Conservation (phyloP, 352 stramenopile species). For the Discostella stelligera region DNA sequence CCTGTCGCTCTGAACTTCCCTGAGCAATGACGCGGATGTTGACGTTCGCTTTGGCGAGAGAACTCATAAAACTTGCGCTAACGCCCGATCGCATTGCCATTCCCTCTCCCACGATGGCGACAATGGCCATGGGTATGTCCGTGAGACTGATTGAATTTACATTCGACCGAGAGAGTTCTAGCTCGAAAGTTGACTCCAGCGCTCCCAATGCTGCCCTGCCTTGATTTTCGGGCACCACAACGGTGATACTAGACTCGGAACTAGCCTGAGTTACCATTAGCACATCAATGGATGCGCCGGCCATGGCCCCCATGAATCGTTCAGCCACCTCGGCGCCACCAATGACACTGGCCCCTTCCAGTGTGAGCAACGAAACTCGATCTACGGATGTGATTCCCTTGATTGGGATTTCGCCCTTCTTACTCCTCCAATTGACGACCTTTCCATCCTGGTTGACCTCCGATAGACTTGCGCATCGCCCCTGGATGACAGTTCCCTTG, state of each 20-base stretch:
- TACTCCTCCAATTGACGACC: conserved; percentile 55
- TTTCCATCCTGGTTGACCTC: conserved; percentile 37
- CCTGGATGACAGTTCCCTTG: conserved; percentile 60
- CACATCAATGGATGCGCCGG: conserved; percentile 90
- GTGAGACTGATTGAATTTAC: conserved; percentile 85
- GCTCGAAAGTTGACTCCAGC: conserved; percentile 77
- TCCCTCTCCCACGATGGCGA: conserved; percentile 92
- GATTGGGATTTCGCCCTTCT: conserved; percentile 55
- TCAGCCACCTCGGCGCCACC: conserved; percentile 91
- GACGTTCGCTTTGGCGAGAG: conserved; percentile 90
- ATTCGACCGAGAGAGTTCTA: conserved; percentile 61
- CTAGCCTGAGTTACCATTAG: conserved; percentile 91
- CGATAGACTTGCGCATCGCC: conserved; percentile 36
- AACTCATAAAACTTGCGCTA: conserved; percentile 91
- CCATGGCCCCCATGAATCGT: conserved; percentile 89
- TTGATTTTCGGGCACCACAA: conserved; percentile 87
- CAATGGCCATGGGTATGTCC: conserved; percentile 88
- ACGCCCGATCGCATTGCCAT: conserved; percentile 92
- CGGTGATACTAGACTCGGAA: conserved; percentile 94
- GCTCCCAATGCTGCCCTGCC: conserved; percentile 61
- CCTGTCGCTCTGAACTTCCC: conserved; percentile 89
- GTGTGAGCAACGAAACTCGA: conserved; percentile 92
- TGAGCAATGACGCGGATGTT: conserved; percentile 95
- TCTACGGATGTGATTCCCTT: conserved; percentile 83
- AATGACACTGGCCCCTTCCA: conserved; percentile 94